These are phyloP conservation scores for Petunia secreta DNA, from an alignment of 257 asterid genomes.

Conservation along the genomic window DNA sequence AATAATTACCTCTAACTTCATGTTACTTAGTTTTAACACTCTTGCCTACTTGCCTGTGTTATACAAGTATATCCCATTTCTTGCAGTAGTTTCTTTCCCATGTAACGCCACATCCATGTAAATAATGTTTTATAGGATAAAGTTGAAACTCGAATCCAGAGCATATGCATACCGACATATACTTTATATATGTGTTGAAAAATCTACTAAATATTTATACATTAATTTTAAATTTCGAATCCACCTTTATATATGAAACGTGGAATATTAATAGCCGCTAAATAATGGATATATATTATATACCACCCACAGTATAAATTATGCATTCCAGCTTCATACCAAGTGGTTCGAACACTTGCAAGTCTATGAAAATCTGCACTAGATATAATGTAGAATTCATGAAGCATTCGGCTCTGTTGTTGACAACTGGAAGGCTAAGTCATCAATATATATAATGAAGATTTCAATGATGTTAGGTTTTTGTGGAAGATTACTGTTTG, in stretches of 20 bases:
- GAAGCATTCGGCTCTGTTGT: neutral
- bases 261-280: neutral
- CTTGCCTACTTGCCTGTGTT: too few relatives aligned
- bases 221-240: too few relatives aligned
- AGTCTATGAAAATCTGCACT: neutral
- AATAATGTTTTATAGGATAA: too few relatives aligned
- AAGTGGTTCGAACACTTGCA: neutral
- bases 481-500: constrained; percentile 23
- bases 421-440: constrained; percentile 1
- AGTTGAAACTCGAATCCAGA: too few relatives aligned
- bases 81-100: too few relatives aligned
- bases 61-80: too few relatives aligned
- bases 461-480: constrained; percentile 26
- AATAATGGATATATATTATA: too few relatives aligned
- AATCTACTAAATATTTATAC: too few relatives aligned
- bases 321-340: neutral
- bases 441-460: neutral
- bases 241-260: too few relatives aligned
- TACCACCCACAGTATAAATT: neutral
- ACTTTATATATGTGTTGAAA: too few relatives aligned
- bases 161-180: too few relatives aligned
- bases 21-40: neutral
- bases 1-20: neutral
- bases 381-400: neutral
- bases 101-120: too few relatives aligned